Percentiles rank a stretch among this genome's conserved stretches.
phyloP scores from a whole-genome alignment of 768 basidiomycete genomes.

The Naganishia kalamii region DNA sequence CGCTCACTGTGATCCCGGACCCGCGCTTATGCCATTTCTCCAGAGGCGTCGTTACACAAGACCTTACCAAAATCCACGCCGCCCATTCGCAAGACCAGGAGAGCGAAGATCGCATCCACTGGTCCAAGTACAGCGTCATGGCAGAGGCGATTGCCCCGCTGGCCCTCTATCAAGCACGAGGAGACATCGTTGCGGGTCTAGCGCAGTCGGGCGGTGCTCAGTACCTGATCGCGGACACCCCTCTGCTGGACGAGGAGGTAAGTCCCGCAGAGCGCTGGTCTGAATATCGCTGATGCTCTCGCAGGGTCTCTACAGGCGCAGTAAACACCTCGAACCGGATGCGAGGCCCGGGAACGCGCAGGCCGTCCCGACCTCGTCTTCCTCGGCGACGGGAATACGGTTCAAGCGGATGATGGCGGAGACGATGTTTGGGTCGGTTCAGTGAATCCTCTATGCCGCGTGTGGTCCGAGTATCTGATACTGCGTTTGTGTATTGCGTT shows the following conservation, averaged over 20 bases:
- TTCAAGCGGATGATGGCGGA: conserved; percentile 12
- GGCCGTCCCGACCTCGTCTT: conserved; percentile 17
- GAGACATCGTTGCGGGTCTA: conserved; percentile 12
- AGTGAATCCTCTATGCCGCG: neutral
- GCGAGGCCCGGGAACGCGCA: neutral
- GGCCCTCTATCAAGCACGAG: conserved; percentile 65
- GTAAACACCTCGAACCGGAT: conserved; percentile 28
- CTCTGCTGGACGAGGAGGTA: conserved; percentile 41
- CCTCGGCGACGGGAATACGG: neutral
- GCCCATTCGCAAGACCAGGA: conserved; percentile 68
- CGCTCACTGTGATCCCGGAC: neutral
- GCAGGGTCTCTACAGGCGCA: conserved; percentile 34
- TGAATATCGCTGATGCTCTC: neutral
- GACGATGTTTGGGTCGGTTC: conserved; percentile 7
- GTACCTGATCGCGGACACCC: conserved; percentile 34
- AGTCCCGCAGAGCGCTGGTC: conserved; percentile 19
- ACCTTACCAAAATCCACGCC: conserved; percentile 79
- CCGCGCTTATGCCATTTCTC: neutral
- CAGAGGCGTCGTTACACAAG: conserved; percentile 86
- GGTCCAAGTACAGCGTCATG: conserved; percentile 94
- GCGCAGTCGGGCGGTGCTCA: conserved; percentile 27
- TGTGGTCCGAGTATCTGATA: neutral
- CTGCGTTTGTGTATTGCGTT: too few relatives aligned
- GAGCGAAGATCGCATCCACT: conserved; percentile 72
- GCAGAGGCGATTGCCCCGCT: conserved; percentile 75